phyloP scores from a whole-genome alignment of 2,329 filamentous ascomycete species.

The Aureobasidium subglaciale region DNA sequence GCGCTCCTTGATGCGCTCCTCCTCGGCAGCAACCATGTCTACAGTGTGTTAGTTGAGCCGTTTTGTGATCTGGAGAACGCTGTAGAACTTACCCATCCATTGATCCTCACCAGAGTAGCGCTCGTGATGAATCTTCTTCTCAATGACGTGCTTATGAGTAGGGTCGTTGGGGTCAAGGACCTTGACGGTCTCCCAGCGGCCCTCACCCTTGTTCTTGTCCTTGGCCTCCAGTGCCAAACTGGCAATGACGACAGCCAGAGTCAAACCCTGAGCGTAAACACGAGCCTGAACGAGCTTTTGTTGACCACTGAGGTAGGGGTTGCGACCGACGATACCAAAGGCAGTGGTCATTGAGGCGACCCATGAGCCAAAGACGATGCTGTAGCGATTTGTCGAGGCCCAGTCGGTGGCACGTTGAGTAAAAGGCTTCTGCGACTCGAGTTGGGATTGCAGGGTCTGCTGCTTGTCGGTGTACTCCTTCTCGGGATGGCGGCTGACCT shows the following conservation, averaged over 20 bases:
- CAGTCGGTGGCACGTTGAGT: slow-evolving; percentile 61
- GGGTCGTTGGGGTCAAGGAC: slow-evolving; percentile 75
- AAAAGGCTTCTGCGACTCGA: slow-evolving; percentile 49
- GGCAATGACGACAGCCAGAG: slow-evolving; percentile 73
- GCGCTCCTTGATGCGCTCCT: slow-evolving; percentile 52
- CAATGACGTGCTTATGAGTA: slow-evolving; percentile 72
- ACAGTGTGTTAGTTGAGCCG: neutral
- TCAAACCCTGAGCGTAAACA: slow-evolving; percentile 88
- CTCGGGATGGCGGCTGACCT: slow-evolving; percentile 61
- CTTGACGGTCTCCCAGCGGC: slow-evolving; percentile 78
- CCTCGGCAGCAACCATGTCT: slow-evolving; percentile 81
- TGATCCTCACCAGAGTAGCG: slow-evolving; percentile 82
- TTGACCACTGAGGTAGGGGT: slow-evolving; percentile 62
- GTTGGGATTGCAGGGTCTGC: slow-evolving; percentile 48
- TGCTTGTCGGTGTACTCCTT: slow-evolving; percentile 59
- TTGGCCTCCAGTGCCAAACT: slow-evolving; percentile 74
- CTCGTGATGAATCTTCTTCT: slow-evolving; percentile 84
- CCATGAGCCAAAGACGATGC: slow-evolving; percentile 77
- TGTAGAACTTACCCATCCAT: slow-evolving; percentile 65
- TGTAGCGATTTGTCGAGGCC: slow-evolving; percentile 75
- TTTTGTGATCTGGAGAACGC: neutral
- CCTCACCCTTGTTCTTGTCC: slow-evolving; percentile 69
- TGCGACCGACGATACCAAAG: slow-evolving; percentile 68
- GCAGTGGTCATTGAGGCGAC: slow-evolving; percentile 70
- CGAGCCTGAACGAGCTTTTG: slow-evolving; percentile 93